These are phyloP conservation scores for Xylaria arbuscula DNA, from an alignment of 2,329 filamentous ascomycete genomes.

Conservation along the genomic window DNA sequence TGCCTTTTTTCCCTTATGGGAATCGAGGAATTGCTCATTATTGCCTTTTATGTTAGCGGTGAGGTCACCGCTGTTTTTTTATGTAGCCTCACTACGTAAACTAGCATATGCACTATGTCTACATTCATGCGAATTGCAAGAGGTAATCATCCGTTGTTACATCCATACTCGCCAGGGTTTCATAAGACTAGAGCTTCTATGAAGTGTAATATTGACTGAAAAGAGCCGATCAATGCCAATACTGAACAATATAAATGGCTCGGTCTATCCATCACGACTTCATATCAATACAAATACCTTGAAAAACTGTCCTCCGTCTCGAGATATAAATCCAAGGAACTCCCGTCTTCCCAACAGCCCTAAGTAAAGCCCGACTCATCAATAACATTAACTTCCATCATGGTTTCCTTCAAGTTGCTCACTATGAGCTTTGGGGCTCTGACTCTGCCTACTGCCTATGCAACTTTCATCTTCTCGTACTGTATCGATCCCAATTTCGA, in stretches of 20 bases:
- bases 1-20: no score
- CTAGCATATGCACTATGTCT: background rate
- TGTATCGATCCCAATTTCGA: conserved; percentile 7
- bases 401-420: conserved; percentile 3
- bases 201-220: background rate
- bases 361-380: no score
- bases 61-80: background rate
- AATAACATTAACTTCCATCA: background rate
- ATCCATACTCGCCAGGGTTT: no score
- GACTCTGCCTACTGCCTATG: background rate
- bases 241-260: background rate
- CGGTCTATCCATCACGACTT: background rate
- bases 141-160: background rate
- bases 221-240: background rate
- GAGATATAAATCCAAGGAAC: background rate
- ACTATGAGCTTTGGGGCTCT: conserved; percentile 6
- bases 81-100: background rate
- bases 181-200: background rate
- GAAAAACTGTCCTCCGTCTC: background rate
- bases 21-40: no score
- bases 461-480: conserved; percentile 17
- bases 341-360: background rate
- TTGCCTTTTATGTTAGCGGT: background rate
- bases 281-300: no score
- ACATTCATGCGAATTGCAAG: background rate